phyloP scores from a whole-genome alignment of 768 basidiomycete species.

The Amanita jacksonii region DNA sequence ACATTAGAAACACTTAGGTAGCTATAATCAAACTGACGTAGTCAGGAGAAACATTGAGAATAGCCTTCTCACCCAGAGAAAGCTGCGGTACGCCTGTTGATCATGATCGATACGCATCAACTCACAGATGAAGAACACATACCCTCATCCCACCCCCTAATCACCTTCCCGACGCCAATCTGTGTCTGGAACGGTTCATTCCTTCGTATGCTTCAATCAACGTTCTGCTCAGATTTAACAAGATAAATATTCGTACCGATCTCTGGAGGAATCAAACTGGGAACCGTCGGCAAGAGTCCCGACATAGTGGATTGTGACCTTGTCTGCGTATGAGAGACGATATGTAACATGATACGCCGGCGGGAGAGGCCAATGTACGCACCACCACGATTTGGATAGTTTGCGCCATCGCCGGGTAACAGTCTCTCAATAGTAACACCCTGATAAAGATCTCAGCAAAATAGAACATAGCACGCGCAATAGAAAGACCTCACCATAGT shows the following conservation, averaged over 20 bases:
- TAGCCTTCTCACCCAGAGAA: conserved; percentile 68
- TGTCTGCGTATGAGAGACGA: conserved; percentile 34
- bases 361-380: conserved; percentile 21
- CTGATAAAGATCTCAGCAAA: conserved; percentile 25
- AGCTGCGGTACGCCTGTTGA: conserved; percentile 63
- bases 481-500: conserved; percentile 24
- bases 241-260: conserved; percentile 41
- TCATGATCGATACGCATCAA: conserved; percentile 16
- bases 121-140: conserved; percentile 13
- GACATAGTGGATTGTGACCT: conserved; percentile 69
- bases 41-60: conserved; percentile 60
- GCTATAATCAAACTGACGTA: conserved; percentile 41
- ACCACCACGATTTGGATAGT: conserved; percentile 67
- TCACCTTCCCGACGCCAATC: conserved; percentile 77
- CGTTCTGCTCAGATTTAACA: neutral
- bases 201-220: conserved; percentile 24
- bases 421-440: conserved; percentile 61
- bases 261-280: conserved; percentile 68
- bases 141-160: conserved; percentile 91
- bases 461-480: conserved; percentile 12
- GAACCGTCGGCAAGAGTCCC: conserved; percentile 58
- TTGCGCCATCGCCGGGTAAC: conserved; percentile 49
- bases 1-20: conserved; percentile 5
- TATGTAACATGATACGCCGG: conserved; percentile 11
- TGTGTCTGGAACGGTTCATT: conserved; percentile 50